Percentiles rank a stretch among this genome's conserved stretches.
Evolutionary conservation across 1,284 basidiomycete genomes (phyloP).

Genomic region (Waitea zeae): DNA sequence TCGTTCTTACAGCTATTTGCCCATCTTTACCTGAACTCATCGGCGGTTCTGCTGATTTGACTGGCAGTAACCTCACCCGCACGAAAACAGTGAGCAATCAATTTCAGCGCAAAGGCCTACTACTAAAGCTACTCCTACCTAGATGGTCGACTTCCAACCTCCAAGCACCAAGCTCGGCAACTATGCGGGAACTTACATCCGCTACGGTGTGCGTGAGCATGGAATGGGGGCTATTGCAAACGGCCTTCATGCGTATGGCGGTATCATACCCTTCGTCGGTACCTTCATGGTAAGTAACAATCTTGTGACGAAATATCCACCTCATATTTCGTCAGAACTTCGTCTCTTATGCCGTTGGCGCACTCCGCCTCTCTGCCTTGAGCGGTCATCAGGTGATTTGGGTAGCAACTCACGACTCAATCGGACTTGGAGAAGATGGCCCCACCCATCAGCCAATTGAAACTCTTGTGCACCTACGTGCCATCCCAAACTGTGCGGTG

Average conservation of each 20-base stretch:
- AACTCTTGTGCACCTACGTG: conserved; percentile 75
- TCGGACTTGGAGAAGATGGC: conserved; percentile 88
- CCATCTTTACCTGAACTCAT: conserved; percentile 69
- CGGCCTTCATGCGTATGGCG: conserved; percentile 76
- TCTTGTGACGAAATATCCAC: not conserved
- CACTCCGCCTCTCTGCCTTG: conserved; percentile 81
- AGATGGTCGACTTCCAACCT: conserved; percentile 82
- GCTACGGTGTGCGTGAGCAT: conserved; percentile 95
- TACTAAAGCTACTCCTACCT: too few species aligned
- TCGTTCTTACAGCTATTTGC: conserved; percentile 65
- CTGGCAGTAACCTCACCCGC: conserved; percentile 83
- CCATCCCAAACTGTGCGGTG: conserved; percentile 81
- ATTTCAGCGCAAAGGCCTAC: too few species aligned
- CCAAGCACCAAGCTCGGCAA: conserved; percentile 71
- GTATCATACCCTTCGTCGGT: conserved; percentile 70
- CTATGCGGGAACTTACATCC: conserved; percentile 83
- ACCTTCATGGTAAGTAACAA: conserved; percentile 58
- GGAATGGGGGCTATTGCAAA: conserved; percentile 94
- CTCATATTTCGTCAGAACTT: conserved; percentile 51
- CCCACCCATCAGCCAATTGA: conserved; percentile 94
- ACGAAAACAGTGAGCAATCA: too few species aligned
- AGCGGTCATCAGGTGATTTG: conserved; percentile 84
- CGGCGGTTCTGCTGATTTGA: conserved; percentile 87
- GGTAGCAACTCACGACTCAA: conserved; percentile 82
- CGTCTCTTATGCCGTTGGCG: conserved; percentile 85